A percentile compares a stretch with the other conserved stretches of the same genome.
Conservation (phyloP, 1,139 yeast species). For the Yamadazyma buinensis region DNA sequence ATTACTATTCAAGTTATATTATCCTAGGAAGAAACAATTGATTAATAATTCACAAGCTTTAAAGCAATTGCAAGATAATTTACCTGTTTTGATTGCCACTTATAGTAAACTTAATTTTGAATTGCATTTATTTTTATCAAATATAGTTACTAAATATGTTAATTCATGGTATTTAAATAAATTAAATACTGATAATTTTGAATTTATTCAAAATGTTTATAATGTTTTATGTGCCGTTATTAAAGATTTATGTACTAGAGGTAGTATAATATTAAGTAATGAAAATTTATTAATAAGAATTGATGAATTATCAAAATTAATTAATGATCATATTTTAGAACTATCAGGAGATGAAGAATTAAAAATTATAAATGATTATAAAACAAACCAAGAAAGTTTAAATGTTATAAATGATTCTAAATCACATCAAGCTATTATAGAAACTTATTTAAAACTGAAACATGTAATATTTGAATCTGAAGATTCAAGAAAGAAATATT, state of each 20-base stretch:
- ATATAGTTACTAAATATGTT: conserved; percentile 32
- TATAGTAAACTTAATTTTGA: conserved; percentile 28
- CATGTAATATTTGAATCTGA: conserved; percentile 19
- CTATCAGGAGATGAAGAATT: conserved; percentile 16
- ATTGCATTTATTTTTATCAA: conserved; percentile 34
- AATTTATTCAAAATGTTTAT: conserved; percentile 31
- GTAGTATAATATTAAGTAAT: conserved; percentile 13
- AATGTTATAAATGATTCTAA: conserved; percentile 5
- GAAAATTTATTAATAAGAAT: conserved; percentile 12
- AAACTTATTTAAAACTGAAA: conserved; percentile 11
- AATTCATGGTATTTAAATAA: conserved; percentile 39
- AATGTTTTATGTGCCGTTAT: conserved; percentile 27
- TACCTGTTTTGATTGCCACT: conserved; percentile 24
- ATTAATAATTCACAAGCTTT: conserved; percentile 15
- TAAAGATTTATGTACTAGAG: conserved; percentile 20
- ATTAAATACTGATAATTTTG: conserved; percentile 37
- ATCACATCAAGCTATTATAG: conserved; percentile 11
- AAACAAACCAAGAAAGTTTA: conserved; percentile 1
- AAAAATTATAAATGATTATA: conserved; percentile 15
- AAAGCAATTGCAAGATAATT: conserved; percentile 22
- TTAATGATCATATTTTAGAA: conserved; percentile 26
- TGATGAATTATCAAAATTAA: conserved; percentile 23
- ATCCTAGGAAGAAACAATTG: conserved; percentile 29
- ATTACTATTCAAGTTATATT: conserved; percentile 30
- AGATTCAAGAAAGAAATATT: conserved; percentile 15